phyloP scores from a whole-genome alignment of 2,329 filamentous ascomycete genomes.

The Trichoderma simmonsii region DNA sequence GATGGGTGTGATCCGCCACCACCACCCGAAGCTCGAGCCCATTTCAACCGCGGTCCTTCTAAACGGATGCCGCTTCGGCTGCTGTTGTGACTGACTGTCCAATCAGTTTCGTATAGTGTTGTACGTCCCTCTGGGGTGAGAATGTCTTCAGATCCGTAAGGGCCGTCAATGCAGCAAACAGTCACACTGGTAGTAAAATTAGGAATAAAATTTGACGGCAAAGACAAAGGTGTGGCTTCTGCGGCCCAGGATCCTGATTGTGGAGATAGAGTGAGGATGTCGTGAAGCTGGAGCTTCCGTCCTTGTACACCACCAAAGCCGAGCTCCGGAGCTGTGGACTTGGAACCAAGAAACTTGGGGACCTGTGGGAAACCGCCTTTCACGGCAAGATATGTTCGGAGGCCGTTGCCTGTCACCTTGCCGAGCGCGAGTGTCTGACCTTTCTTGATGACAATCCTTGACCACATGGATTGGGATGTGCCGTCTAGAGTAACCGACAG shows the following conservation, averaged over 20 bases:
- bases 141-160: background rate
- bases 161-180: background rate
- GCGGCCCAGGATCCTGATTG: background rate
- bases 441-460: background rate
- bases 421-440: background rate
- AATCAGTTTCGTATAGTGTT: background rate
- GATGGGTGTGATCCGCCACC: background rate
- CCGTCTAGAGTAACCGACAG: background rate
- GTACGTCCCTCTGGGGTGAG: background rate
- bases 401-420: background rate
- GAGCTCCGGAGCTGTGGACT: background rate
- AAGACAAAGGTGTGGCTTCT: background rate
- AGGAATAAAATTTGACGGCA: background rate
- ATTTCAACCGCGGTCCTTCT: background rate
- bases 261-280: background rate
- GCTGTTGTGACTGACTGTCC: background rate
- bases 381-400: slow-evolving; percentile 20
- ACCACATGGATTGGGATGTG: background rate
- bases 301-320: background rate
- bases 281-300: background rate
- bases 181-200: background rate
- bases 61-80: background rate
- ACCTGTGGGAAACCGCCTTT: slow-evolving; percentile 22
- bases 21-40: background rate
- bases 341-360: slow-evolving; percentile 21